Percentiles rank a stretch among this genome's conserved stretches.
Evolutionary conservation across 1,139 yeast genomes (phyloP).

Genomic region (Suhomyces anneliseae): DNA sequence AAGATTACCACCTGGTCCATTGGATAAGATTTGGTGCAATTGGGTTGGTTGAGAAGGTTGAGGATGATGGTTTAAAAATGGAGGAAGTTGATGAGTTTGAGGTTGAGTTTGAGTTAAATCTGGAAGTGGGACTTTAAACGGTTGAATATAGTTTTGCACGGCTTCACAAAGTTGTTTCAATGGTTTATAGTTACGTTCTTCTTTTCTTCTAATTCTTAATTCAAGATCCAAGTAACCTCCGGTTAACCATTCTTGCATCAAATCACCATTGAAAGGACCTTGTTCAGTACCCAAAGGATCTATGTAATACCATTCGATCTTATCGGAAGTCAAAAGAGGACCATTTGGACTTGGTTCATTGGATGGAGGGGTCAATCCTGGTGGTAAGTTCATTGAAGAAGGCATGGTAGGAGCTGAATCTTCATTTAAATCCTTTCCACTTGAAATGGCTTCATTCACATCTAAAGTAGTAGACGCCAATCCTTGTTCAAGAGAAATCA

Average conservation of each 20-base stretch:
- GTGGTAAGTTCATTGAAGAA: slow-evolving; percentile 16
- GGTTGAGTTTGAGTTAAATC: slow-evolving; percentile 7
- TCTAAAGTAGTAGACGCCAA: slow-evolving; percentile 1
- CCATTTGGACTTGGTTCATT: slow-evolving; percentile 7
- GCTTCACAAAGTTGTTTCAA: slow-evolving; percentile 47
- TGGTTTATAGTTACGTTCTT: slow-evolving; percentile 39
- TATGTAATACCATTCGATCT: slow-evolving; percentile 67
- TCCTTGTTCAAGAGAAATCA: neutral
- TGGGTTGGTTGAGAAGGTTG: slow-evolving; percentile 16
- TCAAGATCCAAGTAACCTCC: slow-evolving; percentile 61
- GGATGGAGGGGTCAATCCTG: slow-evolving; percentile 17
- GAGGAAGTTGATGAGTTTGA: slow-evolving; percentile 10
- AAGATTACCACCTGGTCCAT: slow-evolving; percentile 20
- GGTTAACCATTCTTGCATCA: slow-evolving; percentile 79
- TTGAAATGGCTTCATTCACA: neutral
- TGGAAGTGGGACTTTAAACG: slow-evolving; percentile 58
- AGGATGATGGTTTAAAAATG: slow-evolving; percentile 6
- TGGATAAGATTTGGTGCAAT: slow-evolving; percentile 25
- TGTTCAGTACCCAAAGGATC: slow-evolving; percentile 73
- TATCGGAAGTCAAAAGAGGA: slow-evolving; percentile 30
- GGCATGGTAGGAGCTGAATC: neutral
- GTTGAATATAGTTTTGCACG: slow-evolving; percentile 53
- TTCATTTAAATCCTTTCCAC: neutral
- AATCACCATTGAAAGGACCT: slow-evolving; percentile 74
- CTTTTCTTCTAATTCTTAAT: slow-evolving; percentile 57